Evolutionary conservation across 2,329 filamentous ascomycete genomes (phyloP).

Genomic region (Colletotrichum orchidophilum): DNA sequence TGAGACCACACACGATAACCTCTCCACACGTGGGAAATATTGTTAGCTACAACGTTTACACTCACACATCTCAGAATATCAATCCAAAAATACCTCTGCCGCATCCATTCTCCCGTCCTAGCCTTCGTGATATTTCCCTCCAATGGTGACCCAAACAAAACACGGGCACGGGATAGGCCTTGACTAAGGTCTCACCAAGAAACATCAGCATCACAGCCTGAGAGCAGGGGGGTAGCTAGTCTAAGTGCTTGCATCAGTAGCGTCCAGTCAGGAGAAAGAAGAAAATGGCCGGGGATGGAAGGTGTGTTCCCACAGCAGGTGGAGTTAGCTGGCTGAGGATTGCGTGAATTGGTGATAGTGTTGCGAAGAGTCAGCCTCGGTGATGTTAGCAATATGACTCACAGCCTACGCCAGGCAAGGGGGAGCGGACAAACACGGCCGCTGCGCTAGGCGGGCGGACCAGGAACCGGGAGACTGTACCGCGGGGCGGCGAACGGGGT

Average conservation of each 20-base stretch:
- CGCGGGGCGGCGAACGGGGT: not conserved
- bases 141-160: not conserved
- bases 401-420: not conserved
- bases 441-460: not conserved
- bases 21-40: not conserved
- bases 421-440: not conserved
- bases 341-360: not conserved
- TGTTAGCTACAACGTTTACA: not conserved
- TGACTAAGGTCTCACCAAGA: conserved; percentile 20
- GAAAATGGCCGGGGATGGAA: not conserved
- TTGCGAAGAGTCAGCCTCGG: not conserved
- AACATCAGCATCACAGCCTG: not conserved
- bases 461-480: conserved; percentile 8
- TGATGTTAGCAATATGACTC: not conserved
- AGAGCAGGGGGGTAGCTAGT: not conserved
- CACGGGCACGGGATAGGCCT: not conserved
- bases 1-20: no score
- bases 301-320: not conserved
- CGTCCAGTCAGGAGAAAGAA: not conserved
- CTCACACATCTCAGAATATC: not conserved
- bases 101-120: not conserved
- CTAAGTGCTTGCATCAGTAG: conserved; percentile 28
- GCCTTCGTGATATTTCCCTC: not conserved
- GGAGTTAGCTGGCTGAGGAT: no score
- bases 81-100: not conserved